A percentile compares a stretch with the other conserved stretches of the same genome.
Evolutionary conservation across 2,329 filamentous ascomycete genomes (phyloP).

Genomic region (Neospermospora avenae): DNA sequence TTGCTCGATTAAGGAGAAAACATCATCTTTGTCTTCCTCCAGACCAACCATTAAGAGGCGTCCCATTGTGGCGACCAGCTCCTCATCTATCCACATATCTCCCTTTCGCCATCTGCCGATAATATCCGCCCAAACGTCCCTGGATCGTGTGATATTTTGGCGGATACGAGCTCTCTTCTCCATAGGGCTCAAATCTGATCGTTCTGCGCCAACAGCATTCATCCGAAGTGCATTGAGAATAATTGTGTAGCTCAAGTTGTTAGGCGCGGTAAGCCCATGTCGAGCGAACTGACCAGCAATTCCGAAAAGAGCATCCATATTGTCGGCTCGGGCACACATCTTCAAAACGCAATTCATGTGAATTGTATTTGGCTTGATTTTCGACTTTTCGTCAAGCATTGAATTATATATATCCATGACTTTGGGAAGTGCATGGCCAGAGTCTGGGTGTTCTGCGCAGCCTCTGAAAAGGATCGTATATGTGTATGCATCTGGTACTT

Average conservation of each 20-base stretch:
- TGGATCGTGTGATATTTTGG: conserved; percentile 61
- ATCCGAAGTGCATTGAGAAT: conserved; percentile 74
- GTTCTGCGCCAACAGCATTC: conserved; percentile 34
- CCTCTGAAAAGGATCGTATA: conserved; percentile 82
- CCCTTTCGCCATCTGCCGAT: conserved; percentile 72
- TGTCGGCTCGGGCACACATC: conserved; percentile 69
- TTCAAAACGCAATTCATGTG: conserved; percentile 88
- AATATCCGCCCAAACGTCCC: conserved; percentile 78
- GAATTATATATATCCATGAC: conserved; percentile 75
- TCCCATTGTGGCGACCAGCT: conserved; percentile 78
- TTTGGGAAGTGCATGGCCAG: conserved; percentile 58
- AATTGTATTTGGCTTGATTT: conserved; percentile 69
- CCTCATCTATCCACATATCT: conserved; percentile 69
- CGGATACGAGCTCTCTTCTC: conserved; percentile 33
- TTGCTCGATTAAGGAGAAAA: conserved; percentile 75
- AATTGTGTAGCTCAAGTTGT: conserved; percentile 74
- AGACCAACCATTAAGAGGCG: conserved; percentile 67
- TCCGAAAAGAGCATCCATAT: conserved; percentile 78
- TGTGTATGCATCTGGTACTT: conserved; percentile 76
- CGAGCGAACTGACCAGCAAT: conserved; percentile 71
- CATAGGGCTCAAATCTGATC: conserved; percentile 30
- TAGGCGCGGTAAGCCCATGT: conserved; percentile 57
- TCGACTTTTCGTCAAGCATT: conserved; percentile 61
- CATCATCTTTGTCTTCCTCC: conserved; percentile 62
- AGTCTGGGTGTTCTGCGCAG: conserved; percentile 58